phyloP scores from a whole-genome alignment of 2,329 filamentous ascomycete genomes.

The Aspergillus terreus region DNA sequence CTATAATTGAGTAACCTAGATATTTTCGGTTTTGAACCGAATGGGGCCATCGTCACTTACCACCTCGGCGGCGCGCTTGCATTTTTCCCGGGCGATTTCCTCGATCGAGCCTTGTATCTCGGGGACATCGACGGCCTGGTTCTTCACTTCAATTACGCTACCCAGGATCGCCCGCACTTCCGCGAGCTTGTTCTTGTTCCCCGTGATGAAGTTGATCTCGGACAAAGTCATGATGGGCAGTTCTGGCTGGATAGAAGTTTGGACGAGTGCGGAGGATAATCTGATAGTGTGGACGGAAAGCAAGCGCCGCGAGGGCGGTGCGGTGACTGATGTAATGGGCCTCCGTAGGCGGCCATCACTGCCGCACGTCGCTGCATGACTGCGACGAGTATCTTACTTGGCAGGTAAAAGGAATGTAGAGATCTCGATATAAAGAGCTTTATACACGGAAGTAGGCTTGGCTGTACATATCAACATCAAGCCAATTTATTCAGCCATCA shows the following conservation, averaged over 20 bases:
- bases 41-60: slow-evolving; percentile 47
- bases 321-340: too few relatives aligned
- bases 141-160: slow-evolving; percentile 66
- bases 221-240: slow-evolving; percentile 43
- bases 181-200: slow-evolving; percentile 88
- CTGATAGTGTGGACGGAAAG: too few relatives aligned
- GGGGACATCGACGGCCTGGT: slow-evolving; percentile 71
- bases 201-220: slow-evolving; percentile 86
- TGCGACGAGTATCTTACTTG: too few relatives aligned
- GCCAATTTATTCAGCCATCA: too few relatives aligned
- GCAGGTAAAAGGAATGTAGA: too few relatives aligned
- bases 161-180: slow-evolving; percentile 88
- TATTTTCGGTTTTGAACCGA: neutral
- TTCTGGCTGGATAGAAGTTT: too few relatives aligned
- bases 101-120: slow-evolving; percentile 93
- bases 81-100: slow-evolving; percentile 87
- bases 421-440: too few relatives aligned
- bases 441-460: too few relatives aligned
- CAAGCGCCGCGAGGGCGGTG: too few relatives aligned
- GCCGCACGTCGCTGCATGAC: too few relatives aligned
- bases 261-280: neutral
- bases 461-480: too few relatives aligned
- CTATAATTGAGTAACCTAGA: slow-evolving; percentile 1
- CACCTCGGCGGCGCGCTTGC: slow-evolving; percentile 70
- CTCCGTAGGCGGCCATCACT: too few relatives aligned